Base-by-base conservation (phyloP, 2,329 filamentous ascomycete genomes). In the Myriosclerotinia curreyana region DNA sequence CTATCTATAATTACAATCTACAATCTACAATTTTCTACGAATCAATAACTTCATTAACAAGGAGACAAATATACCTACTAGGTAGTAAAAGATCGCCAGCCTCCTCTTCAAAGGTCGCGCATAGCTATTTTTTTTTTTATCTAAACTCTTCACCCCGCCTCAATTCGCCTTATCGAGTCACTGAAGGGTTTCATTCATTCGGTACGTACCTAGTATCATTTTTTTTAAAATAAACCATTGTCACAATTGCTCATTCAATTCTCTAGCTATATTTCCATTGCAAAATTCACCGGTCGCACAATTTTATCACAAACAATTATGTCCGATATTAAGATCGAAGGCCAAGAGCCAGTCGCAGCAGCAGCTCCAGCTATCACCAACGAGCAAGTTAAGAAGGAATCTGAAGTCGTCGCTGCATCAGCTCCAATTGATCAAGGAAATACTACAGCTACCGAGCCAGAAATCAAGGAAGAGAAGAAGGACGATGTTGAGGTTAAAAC, bases 121-220 rank as follows among this genome's bases (percentile, higher is more conserved):
- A 49, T 36, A 31, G 28, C 28, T 31, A 31, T 36, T 46, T 55
- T 40, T 40, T 61, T 59, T 56, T 36, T 58, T 65, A 63, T 56
- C 58, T 55, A 49, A 62, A 65, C 55, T 60, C 54, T 67, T 60
- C 55, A 71, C 71, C 71, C 71, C 71, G 71, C 71, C 68, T 71
- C 66, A 64, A 64, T 54, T 60, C 52, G 52, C 46, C 60, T 63
- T 64, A 54, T 64, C 53, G 60, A 67, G 60, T 65, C 62, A 65
- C 25, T 44, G 56, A 52, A 53, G 52, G 38, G 25, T 65, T 54
- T 66, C 17, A 31, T 31, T 31, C 55, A 59, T 40, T 59, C 34
- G 25, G 25, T n/a, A n/a, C n/a, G n/a, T n/a, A n/a, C n/a, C n/a
- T n/a, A n/a, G n/a, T n/a, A n/a, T n/a, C n/a, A n/a, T n/a, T n/a